Evolutionary conservation across 192 early-diverging fungal genomes (phyloP), one percentile per base, ranked within the genome.

Genomic region (Kappamyces sp.): DNA sequence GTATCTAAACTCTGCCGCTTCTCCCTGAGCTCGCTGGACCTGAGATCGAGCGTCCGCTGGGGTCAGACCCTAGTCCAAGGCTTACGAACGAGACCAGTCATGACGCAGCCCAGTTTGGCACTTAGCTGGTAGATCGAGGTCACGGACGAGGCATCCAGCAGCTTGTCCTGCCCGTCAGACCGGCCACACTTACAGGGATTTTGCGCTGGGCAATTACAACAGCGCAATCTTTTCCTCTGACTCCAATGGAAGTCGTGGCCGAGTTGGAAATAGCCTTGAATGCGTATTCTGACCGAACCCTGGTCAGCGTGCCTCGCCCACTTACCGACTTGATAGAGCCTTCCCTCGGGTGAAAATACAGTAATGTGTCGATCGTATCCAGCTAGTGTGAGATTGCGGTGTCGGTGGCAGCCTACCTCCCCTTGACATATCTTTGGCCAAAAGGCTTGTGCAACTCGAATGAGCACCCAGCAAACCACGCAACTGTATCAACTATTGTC

Each of bases 361-460:
- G 97, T 98, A 69, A 99, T 97, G 67, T 98, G 94, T 58, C 97
- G 88, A 80, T 99, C 97, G 75, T 99, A 95, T 63, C 92, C 91
- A 29, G 79, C 62, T 63, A 14, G 43, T 32, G 11, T 58, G 45
- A 34, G 35, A 22, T 22, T 22, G 22, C 22, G 22, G 22, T 22
- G 22, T 22, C 65, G 61, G 65, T 15, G n/a, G 49, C 14, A 14
- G 49, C 12, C 12, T 30, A 30, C 49, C 14, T 30, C 14, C 31
- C 31, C 29, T 9, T 29, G 8, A 49, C 8, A 22, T 49, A 30
- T 45, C 11, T 12, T 9, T 9, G 43, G 43, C 43, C 43, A 45
- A 12, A 9, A 9, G 43, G 43, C 11, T 45, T 45, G 43, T 9
- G 14, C 9, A 14, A 45, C 14, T 9, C 43, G 43, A 45, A 45